Percentiles rank a stretch among this genome's conserved stretches.
Conservation (phyloP, 257 asterid species). For the Plantago major region DNA sequence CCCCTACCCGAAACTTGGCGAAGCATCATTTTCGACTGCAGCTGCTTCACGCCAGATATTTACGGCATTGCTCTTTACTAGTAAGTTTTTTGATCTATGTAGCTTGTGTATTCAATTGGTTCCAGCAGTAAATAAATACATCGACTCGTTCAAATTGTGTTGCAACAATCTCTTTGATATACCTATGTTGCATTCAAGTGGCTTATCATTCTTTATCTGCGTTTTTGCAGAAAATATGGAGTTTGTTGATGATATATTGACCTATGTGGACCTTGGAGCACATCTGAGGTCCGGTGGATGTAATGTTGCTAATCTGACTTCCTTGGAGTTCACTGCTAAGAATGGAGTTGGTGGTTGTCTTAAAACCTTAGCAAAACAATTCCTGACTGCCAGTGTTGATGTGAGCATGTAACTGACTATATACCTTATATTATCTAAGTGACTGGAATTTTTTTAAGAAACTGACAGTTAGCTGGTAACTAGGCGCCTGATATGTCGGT, state of each 20-base stretch:
- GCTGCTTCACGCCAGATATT: slow-evolving; percentile 51
- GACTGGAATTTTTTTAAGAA: slow-evolving; percentile 10
- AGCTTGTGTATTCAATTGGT: no score
- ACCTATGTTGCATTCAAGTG: neutral
- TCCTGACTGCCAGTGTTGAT: slow-evolving; percentile 51
- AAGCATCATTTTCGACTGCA: slow-evolving; percentile 26
- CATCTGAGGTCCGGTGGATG: slow-evolving; percentile 62
- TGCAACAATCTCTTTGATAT: neutral
- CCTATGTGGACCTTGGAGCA: slow-evolving; percentile 68
- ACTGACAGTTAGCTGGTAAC: slow-evolving; percentile 23
- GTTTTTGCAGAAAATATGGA: slow-evolving; percentile 71
- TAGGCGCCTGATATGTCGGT: slow-evolving; percentile 86
- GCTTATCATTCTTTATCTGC: neutral
- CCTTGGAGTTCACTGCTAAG: slow-evolving; percentile 67
- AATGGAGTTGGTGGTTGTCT: slow-evolving; percentile 85
- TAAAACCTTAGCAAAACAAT: slow-evolving; percentile 61
- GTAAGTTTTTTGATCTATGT: slow-evolving; percentile 39
- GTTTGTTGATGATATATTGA: slow-evolving; percentile 71
- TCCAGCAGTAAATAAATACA: no score
- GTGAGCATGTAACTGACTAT: slow-evolving; percentile 37
- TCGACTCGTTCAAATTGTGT: neutral
- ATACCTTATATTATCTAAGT: slow-evolving; percentile 8
- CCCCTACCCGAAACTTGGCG: slow-evolving; percentile 50
- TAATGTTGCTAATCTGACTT: slow-evolving; percentile 72
- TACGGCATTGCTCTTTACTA: slow-evolving; percentile 72